Percentiles rank a stretch among this genome's conserved stretches.
phyloP scores from a whole-genome alignment of 352 stramenopile genomes.

The Pythium aphanidermatum region DNA sequence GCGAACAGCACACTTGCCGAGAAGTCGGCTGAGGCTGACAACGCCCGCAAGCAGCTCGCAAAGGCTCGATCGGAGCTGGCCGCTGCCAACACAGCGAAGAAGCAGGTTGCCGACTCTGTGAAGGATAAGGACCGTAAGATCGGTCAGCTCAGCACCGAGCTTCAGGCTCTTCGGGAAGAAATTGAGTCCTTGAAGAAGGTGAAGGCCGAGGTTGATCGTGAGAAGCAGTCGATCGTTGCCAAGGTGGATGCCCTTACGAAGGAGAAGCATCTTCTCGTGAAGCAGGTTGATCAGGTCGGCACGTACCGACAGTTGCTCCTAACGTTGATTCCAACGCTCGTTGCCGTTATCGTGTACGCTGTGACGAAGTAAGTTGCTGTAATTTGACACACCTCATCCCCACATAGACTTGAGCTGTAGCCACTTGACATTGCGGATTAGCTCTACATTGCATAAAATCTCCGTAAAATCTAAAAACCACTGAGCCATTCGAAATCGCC shows the following conservation, averaged over 20 bases:
- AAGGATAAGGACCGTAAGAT: slow-evolving; percentile 72
- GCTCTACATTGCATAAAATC: slow-evolving; percentile 1
- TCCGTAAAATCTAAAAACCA: slow-evolving; percentile 47
- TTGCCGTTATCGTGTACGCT: slow-evolving; percentile 46
- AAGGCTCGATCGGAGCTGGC: slow-evolving; percentile 41
- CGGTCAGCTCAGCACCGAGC: slow-evolving; percentile 48
- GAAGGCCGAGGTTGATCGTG: slow-evolving; percentile 13
- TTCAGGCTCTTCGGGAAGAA: slow-evolving; percentile 42
- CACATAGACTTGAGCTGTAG: too few species aligned
- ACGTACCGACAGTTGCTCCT: slow-evolving; percentile 54
- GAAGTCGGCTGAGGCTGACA: slow-evolving; percentile 64
- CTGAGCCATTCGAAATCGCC: slow-evolving; percentile 71
- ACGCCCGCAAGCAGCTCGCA: slow-evolving; percentile 54
- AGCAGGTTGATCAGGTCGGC: slow-evolving; percentile 44
- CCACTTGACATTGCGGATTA: too few species aligned
- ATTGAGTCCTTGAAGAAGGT: slow-evolving; percentile 21
- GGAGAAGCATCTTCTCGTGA: slow-evolving; percentile 34
- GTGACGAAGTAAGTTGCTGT: slow-evolving; percentile 30
- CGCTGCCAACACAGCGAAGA: slow-evolving; percentile 34
- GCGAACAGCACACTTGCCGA: slow-evolving; percentile 57
- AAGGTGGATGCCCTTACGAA: slow-evolving; percentile 29
- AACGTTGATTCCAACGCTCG: slow-evolving; percentile 43
- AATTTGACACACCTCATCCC: background rate
- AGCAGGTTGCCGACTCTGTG: slow-evolving; percentile 41
- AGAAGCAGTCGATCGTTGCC: slow-evolving; percentile 20